Conservation (phyloP, 176 grass and related monocot genomes). For the Avena sativa region DNA sequence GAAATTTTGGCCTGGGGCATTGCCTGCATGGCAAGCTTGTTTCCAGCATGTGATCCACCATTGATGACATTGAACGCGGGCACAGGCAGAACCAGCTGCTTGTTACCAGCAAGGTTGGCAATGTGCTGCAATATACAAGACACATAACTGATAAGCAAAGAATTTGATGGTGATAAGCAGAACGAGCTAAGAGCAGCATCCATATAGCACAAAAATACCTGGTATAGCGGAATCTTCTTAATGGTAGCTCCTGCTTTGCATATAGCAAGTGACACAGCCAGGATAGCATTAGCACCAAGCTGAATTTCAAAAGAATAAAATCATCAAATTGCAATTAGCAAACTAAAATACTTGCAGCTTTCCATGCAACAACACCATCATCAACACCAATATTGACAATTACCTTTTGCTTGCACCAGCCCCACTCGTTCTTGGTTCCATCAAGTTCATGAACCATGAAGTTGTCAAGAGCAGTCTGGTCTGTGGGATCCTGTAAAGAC, state of each 20-base stretch:
- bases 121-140: conserved; percentile 69
- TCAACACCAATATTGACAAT: background rate
- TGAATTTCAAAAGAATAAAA: conserved; percentile 27
- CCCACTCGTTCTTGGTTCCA: conserved; percentile 93
- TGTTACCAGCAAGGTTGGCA: conserved; percentile 93
- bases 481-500: conserved; percentile 68
- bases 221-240: conserved; percentile 89
- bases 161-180: background rate
- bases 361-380: background rate
- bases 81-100: conserved; percentile 81
- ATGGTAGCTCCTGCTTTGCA: conserved; percentile 84
- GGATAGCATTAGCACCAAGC: conserved; percentile 95
- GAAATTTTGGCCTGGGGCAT: background rate
- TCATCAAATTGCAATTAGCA: background rate
- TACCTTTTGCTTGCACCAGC: conserved; percentile 99
- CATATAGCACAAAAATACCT: conserved; percentile 42
- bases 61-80: conserved; percentile 99
- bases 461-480: conserved; percentile 77
- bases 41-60: conserved; percentile 95
- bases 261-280: conserved; percentile 89
- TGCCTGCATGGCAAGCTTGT: conserved; percentile 98
- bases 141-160: background rate
- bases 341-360: background rate
- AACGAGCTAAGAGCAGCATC: background rate
- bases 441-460: conserved; percentile 97